Evolutionary conservation across 1,284 basidiomycete genomes (phyloP).

Genomic region (Sporisorium scitamineum): DNA sequence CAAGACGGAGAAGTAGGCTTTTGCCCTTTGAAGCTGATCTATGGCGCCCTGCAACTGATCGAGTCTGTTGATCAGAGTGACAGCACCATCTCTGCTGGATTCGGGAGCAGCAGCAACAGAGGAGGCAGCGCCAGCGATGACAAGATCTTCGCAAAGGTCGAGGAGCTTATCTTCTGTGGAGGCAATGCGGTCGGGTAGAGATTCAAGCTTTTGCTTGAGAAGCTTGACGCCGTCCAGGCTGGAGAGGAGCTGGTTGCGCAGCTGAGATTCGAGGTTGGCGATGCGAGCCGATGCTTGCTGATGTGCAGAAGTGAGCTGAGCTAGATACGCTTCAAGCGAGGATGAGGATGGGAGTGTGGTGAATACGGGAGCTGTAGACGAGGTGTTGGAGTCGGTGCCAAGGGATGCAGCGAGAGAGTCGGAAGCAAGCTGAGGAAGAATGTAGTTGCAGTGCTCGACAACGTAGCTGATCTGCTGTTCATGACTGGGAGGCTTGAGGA

Average conservation of each 20-base stretch:
- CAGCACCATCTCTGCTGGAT: constrained; percentile 19
- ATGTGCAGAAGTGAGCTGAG: constrained; percentile 26
- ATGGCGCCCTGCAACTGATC: constrained; percentile 40
- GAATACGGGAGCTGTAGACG: constrained; percentile 2
- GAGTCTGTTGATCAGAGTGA: constrained; percentile 32
- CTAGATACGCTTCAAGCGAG: constrained; percentile 38
- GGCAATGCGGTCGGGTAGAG: constrained; percentile 43
- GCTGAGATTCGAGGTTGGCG: constrained; percentile 28
- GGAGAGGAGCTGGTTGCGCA: constrained; percentile 37
- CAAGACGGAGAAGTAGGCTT: constrained; percentile 49
- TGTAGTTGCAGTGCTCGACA: constrained; percentile 44
- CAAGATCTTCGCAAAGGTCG: constrained; percentile 46
- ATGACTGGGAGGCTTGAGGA: constrained; percentile 23
- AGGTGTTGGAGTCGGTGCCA: not conserved
- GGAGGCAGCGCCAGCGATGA: constrained; percentile 10
- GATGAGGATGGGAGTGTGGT: constrained; percentile 32
- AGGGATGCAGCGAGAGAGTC: constrained; percentile 26
- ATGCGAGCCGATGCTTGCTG: constrained; percentile 10
- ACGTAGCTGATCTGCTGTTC: constrained; percentile 28
- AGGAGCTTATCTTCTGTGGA: constrained; percentile 46
- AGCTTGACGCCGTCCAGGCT: constrained; percentile 30
- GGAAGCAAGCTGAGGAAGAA: constrained; percentile 41
- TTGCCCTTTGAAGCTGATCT: constrained; percentile 41
- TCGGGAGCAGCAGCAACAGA: constrained; percentile 4
- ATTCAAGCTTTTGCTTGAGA: constrained; percentile 26